Evolutionary conservation across 2,329 filamentous ascomycete species (phyloP).

Genomic region (Penicillium sp.): DNA sequence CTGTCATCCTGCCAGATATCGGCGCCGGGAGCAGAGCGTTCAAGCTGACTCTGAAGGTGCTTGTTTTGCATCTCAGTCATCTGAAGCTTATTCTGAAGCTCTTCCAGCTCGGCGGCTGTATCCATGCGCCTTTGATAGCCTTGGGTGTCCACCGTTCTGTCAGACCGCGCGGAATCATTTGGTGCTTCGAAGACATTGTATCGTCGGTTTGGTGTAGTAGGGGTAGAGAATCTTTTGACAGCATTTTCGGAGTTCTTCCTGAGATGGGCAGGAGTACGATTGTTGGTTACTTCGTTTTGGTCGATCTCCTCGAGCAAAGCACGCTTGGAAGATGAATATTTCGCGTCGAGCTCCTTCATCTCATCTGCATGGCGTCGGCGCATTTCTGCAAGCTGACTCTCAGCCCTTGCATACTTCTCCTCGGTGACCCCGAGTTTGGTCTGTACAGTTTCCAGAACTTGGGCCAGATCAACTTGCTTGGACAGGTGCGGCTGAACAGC

Average conservation of each 20-base stretch:
- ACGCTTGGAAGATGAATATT: slow-evolving; percentile 63
- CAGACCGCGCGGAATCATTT: slow-evolving; percentile 76
- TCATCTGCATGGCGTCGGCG: slow-evolving; percentile 70
- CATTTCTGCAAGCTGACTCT: slow-evolving; percentile 74
- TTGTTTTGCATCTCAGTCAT: slow-evolving; percentile 93
- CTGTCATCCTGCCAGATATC: slow-evolving; percentile 68
- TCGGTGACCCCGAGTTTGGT: slow-evolving; percentile 80
- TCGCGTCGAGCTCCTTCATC: slow-evolving; percentile 60
- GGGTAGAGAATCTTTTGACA: slow-evolving; percentile 64
- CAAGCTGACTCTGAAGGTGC: slow-evolving; percentile 83
- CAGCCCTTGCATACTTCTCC: slow-evolving; percentile 75
- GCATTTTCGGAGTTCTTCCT: slow-evolving; percentile 57
- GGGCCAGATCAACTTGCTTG: slow-evolving; percentile 68
- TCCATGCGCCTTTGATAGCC: slow-evolving; percentile 88
- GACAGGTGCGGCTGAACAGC: slow-evolving; percentile 65
- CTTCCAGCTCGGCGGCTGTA: slow-evolving; percentile 81
- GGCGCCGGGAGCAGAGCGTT: slow-evolving; percentile 60
- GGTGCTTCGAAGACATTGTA: slow-evolving; percentile 60
- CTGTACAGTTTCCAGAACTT: slow-evolving; percentile 83
- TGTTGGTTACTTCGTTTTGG: slow-evolving; percentile 69
- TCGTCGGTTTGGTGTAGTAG: slow-evolving; percentile 72
- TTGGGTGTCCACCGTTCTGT: slow-evolving; percentile 77
- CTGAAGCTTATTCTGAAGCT: slow-evolving; percentile 90
- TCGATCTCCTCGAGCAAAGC: slow-evolving; percentile 83
- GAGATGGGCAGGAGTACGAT: slow-evolving; percentile 69